Evolutionary conservation across 208 protist genomes (phyloP).

Genomic region (Lotmaria passim): DNA sequence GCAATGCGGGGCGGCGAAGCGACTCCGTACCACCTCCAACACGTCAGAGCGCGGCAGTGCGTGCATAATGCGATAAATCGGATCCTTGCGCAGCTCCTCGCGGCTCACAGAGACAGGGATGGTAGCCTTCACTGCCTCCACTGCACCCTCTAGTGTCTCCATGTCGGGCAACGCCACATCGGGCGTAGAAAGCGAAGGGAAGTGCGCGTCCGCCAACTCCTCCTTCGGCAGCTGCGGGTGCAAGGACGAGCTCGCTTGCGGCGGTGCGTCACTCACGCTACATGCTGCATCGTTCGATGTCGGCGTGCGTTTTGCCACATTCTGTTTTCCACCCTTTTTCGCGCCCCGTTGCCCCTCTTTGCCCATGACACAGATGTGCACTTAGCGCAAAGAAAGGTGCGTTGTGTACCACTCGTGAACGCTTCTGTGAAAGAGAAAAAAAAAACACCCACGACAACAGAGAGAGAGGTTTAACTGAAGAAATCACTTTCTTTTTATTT

Average conservation of each 20-base stretch:
- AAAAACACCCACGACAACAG: too few species aligned
- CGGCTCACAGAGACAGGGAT: slow-evolving; percentile 2
- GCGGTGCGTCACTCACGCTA: too few species aligned
- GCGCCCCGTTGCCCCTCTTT: neutral
- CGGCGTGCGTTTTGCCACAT: neutral
- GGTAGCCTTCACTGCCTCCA: slow-evolving; percentile 23
- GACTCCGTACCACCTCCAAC: slow-evolving; percentile 80
- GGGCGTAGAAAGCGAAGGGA: neutral
- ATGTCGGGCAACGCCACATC: neutral
- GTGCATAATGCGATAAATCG: slow-evolving; percentile 90
- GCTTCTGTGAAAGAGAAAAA: too few species aligned
- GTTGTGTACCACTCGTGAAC: too few species aligned
- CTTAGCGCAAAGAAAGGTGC: too few species aligned
- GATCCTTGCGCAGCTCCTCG: slow-evolving; percentile 48
- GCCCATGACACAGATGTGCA: too few species aligned
- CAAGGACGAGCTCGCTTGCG: neutral
- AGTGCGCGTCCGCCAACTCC: neutral
- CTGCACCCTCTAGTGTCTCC: slow-evolving; percentile 19
- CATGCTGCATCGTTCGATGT: too few species aligned
- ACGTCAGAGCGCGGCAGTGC: slow-evolving; percentile 75
- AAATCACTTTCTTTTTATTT: too few species aligned
- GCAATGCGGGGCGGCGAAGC: slow-evolving; percentile 74
- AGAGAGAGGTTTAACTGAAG: too few species aligned
- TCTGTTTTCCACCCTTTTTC: neutral
- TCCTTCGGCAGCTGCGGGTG: neutral